Evolutionary conservation across 305 asterid species (phyloP), one percentile per base, ranked within the genome.

Genomic region (Nicotiana rustica): DNA sequence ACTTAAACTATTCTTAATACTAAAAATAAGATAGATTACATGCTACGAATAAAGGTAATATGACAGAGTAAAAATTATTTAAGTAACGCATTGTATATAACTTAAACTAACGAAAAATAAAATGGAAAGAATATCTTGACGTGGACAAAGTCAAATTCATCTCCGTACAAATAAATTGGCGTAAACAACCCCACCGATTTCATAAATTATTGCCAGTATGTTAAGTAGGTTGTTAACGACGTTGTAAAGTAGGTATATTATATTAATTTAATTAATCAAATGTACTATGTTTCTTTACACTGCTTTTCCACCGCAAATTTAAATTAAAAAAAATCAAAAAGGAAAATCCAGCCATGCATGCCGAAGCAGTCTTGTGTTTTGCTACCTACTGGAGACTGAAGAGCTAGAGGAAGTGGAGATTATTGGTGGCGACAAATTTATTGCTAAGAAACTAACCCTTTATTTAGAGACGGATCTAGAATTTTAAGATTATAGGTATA

Each of bases 291-390:
- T 18, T 41, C 56, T 5, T 14, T 4, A 38, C 9, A 4, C 33
- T 18, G 56, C 60, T 44, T 70, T 70, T 41, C 78, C 78, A 70
- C 78, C 36, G 36, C 59, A 2, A 41, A 70, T 41, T 18, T 33
- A 33, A 33, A 41, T 25, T 25, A 38, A 18, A 68, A 49, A 73
- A 21, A 6, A 2, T 10, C 47, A 41, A 73, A 73, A n/a, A 21
- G 10, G 25, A 73, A 49, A 73, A 21, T 73, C 79, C 79, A 73
- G 62, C 79, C 79, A 73, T 73, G 62, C 79, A 49, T 41, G 47
- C 47, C 7, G 47, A 73, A 73, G 13, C 79, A 73, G 79, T 38
- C 62, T 73, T 7, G 62, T 49, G 56, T 47, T 4, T 49, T 73
- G 9, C 67, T 60, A 8, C 65, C 36, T 44, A 21, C 19, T 19